Evolutionary conservation across 129 eudicot species (phyloP).

Genomic region (Ambrosia trifida): DNA sequence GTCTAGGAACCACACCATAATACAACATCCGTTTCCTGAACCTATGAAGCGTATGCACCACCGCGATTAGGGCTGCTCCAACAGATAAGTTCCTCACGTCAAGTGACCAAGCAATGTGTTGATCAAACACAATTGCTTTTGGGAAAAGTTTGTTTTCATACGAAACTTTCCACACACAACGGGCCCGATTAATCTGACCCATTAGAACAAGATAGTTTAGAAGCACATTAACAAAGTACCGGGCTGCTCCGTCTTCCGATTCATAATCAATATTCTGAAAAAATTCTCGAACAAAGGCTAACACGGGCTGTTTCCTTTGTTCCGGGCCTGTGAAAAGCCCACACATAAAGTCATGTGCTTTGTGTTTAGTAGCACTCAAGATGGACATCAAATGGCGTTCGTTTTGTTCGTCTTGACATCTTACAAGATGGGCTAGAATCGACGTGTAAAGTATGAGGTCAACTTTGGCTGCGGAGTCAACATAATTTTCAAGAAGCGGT

Average conservation of each 20-base stretch:
- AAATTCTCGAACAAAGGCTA: slow-evolving; percentile 82
- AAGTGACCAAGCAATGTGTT: slow-evolving; percentile 98
- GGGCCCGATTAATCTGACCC: slow-evolving; percentile 98
- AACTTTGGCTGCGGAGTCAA: slow-evolving; percentile 80
- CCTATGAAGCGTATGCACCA: slow-evolving; percentile 95
- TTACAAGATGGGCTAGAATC: slow-evolving; percentile 87
- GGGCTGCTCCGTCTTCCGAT: slow-evolving; percentile 85
- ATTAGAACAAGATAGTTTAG: slow-evolving; percentile 91
- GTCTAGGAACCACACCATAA: slow-evolving; percentile 92
- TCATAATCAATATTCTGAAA: slow-evolving; percentile 95
- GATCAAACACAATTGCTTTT: slow-evolving; percentile 96
- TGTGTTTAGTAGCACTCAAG: slow-evolving; percentile 74
- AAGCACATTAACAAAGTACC: slow-evolving; percentile 90
- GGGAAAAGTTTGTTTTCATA: slow-evolving; percentile 97
- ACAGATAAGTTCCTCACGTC: slow-evolving; percentile 95
- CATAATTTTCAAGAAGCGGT: slow-evolving; percentile 93
- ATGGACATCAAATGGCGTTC: slow-evolving; percentile 91
- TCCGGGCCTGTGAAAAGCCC: slow-evolving; percentile 97
- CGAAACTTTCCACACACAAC: slow-evolving; percentile 98
- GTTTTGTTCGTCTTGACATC: slow-evolving; percentile 90
- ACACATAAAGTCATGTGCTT: slow-evolving; percentile 86
- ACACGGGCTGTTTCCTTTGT: slow-evolving; percentile 90
- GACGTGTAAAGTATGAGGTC: slow-evolving; percentile 96
- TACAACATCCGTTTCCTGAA: slow-evolving; percentile 95
- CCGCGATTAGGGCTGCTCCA: slow-evolving; percentile 96